Conservation (phyloP, 495 filamentous ascomycete species). For the Aspergillus bertholletiae region DNA sequence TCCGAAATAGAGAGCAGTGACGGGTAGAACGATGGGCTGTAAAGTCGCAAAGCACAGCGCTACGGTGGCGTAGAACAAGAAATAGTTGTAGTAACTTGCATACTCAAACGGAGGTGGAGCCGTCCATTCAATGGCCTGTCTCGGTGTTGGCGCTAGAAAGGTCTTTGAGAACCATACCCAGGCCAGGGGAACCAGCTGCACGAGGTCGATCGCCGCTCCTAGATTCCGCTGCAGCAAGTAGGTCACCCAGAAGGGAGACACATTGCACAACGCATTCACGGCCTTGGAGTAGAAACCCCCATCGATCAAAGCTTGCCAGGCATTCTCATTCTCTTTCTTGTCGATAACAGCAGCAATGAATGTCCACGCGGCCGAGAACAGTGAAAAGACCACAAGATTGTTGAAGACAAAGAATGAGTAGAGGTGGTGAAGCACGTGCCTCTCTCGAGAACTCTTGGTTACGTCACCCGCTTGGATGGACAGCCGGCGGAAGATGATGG, state of each 20-base stretch:
- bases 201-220: slow-evolving; percentile 84
- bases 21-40: slow-evolving; percentile 86
- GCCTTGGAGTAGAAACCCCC: slow-evolving; percentile 56
- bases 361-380: slow-evolving; percentile 77
- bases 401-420: slow-evolving; percentile 99
- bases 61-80: slow-evolving; percentile 90
- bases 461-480: slow-evolving; percentile 76
- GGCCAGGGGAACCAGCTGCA: slow-evolving; percentile 74
- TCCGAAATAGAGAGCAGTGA: slow-evolving; percentile 85
- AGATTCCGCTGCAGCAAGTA: slow-evolving; percentile 91
- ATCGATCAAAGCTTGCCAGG: slow-evolving; percentile 66
- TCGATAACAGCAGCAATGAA: slow-evolving; percentile 64
- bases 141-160: slow-evolving; percentile 82
- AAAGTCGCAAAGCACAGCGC: slow-evolving; percentile 80
- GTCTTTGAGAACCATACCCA: slow-evolving; percentile 80
- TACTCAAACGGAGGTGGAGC: slow-evolving; percentile 93
- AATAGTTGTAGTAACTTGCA: slow-evolving; percentile 92
- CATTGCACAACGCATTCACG: slow-evolving; percentile 66
- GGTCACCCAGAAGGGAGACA: slow-evolving; percentile 90
- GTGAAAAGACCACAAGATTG: slow-evolving; percentile 88
- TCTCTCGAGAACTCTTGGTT: slow-evolving; percentile 87
- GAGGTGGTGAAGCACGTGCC: slow-evolving; percentile 87
- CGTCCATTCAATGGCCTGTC: slow-evolving; percentile 89
- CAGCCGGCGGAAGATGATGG: slow-evolving; percentile 84
- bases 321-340: slow-evolving; percentile 45